Conservation (phyloP, 495 filamentous ascomycete genomes). For the Aspergillus ellipticus region DNA sequence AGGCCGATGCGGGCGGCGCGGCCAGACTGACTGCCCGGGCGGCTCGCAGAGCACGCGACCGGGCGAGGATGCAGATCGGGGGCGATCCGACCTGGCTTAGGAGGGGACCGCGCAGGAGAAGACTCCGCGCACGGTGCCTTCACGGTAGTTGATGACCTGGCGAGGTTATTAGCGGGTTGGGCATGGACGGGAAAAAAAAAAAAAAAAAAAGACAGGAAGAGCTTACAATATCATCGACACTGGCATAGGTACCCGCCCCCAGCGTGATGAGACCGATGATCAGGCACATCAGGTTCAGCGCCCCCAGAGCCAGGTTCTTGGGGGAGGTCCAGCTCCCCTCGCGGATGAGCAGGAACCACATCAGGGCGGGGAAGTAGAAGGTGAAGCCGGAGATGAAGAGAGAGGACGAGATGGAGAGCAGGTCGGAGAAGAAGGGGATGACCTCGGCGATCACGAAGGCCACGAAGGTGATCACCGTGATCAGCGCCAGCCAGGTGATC, state of each 20-base stretch:
- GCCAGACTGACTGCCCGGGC: neutral
- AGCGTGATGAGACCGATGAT: constrained; percentile 30
- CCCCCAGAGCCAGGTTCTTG: constrained; percentile 25
- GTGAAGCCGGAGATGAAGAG: constrained; percentile 64
- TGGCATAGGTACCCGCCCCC: constrained; percentile 51
- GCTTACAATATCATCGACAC: constrained; percentile 56
- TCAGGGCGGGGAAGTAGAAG: constrained; percentile 60
- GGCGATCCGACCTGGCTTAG: constrained; percentile 1
- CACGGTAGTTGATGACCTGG: constrained; percentile 41
- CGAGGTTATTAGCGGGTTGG: neutral
- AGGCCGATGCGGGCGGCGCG: too few species aligned
- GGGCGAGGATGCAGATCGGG: neutral
- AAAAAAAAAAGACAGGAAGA: too few species aligned
- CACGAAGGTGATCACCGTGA: constrained; percentile 50
- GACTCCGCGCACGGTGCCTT: constrained; percentile 37
- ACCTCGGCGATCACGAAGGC: constrained; percentile 64
- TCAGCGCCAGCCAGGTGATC: constrained; percentile 55
- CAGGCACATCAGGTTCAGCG: constrained; percentile 20
- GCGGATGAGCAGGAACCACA: constrained; percentile 58
- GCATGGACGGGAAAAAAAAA: neutral
- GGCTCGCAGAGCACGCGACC: neutral
- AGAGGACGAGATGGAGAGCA: constrained; percentile 56
- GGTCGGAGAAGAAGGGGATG: constrained; percentile 63
- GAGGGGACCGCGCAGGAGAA: constrained; percentile 37
- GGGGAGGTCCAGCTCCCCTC: constrained; percentile 37